Conservation (phyloP, 2,329 filamentous ascomycete genomes). For the Coniosporium tulheliwenetii region DNA sequence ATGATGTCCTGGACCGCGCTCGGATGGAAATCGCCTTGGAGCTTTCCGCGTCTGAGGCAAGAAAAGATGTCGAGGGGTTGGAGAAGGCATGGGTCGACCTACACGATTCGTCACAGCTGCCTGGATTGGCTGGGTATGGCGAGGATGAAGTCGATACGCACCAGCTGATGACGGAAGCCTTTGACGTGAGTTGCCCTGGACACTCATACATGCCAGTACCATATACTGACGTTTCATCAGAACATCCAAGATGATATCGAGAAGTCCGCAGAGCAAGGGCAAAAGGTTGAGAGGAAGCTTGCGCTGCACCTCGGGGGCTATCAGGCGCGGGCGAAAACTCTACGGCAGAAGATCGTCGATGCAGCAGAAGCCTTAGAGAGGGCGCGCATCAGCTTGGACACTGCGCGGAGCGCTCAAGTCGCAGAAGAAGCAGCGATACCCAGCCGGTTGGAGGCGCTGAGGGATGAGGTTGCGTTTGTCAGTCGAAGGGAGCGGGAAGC, state of each 20-base stretch:
- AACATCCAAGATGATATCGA: conserved; percentile 59
- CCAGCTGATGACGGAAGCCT: conserved; percentile 51
- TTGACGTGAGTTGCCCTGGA: conserved; percentile 43
- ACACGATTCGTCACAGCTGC: conserved; percentile 37
- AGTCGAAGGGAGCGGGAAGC: conserved; percentile 74
- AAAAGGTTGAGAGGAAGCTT: conserved; percentile 91
- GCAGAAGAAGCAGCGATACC: conserved; percentile 65
- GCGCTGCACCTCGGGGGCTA: conserved; percentile 77
- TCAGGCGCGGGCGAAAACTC: conserved; percentile 65
- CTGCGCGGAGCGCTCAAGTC: conserved; percentile 59
- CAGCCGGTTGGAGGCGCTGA: conserved; percentile 55
- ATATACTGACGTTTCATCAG: conserved; percentile 20
- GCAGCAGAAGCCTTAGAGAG: conserved; percentile 61
- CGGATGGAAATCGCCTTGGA: conserved; percentile 63
- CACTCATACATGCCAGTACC: not conserved
- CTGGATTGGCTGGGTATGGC: conserved; percentile 67
- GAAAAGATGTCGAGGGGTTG: conserved; percentile 35
- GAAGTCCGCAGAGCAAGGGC: conserved; percentile 59
- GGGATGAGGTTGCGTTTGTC: conserved; percentile 72
- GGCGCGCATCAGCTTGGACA: conserved; percentile 54
- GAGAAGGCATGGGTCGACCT: conserved; percentile 34
- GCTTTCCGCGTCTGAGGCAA: conserved; percentile 33
- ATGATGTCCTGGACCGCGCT: conserved; percentile 58
- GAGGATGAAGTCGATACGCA: conserved; percentile 59
- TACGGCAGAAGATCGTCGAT: conserved; percentile 64